These are phyloP conservation scores for Berkeleyomyces rouxiae DNA, from an alignment of 2,329 filamentous ascomycete genomes.

Conservation along the genomic window DNA sequence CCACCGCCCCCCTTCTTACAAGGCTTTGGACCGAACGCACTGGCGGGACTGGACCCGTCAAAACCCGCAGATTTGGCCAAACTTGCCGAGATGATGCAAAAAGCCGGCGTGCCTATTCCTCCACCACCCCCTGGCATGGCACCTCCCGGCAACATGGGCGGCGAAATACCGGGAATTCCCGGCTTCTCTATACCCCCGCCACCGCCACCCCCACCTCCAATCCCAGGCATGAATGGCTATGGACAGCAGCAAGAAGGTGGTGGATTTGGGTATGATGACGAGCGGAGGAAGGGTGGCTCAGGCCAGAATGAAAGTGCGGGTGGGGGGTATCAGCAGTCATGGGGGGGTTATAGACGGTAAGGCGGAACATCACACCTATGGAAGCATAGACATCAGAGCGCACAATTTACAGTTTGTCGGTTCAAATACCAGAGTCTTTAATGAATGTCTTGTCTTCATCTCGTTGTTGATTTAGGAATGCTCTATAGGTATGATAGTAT, in stretches of 20 bases:
- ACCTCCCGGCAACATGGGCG: constrained; percentile 23
- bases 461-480: not conserved
- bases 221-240: constrained; percentile 7
- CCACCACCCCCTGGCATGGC: constrained; percentile 33
- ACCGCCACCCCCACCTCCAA: constrained; percentile 22
- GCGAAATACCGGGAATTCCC: constrained; percentile 18
- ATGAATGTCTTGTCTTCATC: not conserved
- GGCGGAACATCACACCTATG: not conserved
- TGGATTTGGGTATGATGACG: not conserved
- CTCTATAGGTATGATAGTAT: not conserved
- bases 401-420: not conserved
- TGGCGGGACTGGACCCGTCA: constrained; percentile 39
- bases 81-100: constrained; percentile 48
- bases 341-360: constrained; percentile 3
- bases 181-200: constrained; percentile 21
- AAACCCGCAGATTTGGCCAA: constrained; percentile 45
- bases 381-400: not conserved
- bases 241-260: not conserved
- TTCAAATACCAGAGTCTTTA: not conserved
- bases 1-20: constrained; percentile 38
- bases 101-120: constrained; percentile 45
- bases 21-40: constrained; percentile 29
- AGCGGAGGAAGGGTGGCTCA: not conserved
- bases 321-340: constrained; percentile 1
- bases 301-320: not conserved